Base-by-base conservation (phyloP, 2,329 filamentous ascomycete genomes). In the Capronia epimyces region DNA sequence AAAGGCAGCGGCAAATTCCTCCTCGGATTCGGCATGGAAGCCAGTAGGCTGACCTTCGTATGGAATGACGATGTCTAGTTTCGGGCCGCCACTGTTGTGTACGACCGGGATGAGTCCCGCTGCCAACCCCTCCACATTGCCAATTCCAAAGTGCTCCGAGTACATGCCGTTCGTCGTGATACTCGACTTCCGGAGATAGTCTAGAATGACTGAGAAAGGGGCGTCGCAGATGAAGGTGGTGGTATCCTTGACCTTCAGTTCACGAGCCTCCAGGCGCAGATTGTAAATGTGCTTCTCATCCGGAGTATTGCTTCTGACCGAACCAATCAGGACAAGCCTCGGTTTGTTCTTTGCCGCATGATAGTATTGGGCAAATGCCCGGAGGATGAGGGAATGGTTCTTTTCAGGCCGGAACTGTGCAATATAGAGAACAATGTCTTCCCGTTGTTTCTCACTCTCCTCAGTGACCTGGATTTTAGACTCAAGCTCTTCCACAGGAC, bases 121-220 rank as follows among this genome's bases (percentile, higher is more conserved):
- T 3, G 93, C 93, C 66, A 97, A 90, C 66, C 97, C 98, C 73
- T 98, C 93, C 34, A 98, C 93, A 13, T 97, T 90, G 1, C 93
- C 93, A 52, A 98, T 98, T 18, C 93, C 93, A 66, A 98, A 98
- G 69, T 98, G 93, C 72, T 98, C 93, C 67, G 96, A 97, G 91
- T 93, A 98, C 93, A 98, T 98, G 64, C 87, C 89, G 62, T 98
- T 98, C 24, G 95, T 89, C 43, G 93, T 93, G 1, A 98, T 80
- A 15, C 82, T 91, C 3, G 86, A 83, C 56, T 75, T 82, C 46
- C 81, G 74, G 54, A 97, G 75, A 80, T 87, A 89, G 25, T 86
- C 78, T 8, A 96, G 75, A 46, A 98, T 87, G 60, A 89, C 81
- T 2, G 86, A 82, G 89, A 91, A 98, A 21, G 86, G 82, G 0